These are phyloP conservation scores for Sphaerulina populicola DNA, from an alignment of 2,329 filamentous ascomycete species.

Conservation along the genomic window DNA sequence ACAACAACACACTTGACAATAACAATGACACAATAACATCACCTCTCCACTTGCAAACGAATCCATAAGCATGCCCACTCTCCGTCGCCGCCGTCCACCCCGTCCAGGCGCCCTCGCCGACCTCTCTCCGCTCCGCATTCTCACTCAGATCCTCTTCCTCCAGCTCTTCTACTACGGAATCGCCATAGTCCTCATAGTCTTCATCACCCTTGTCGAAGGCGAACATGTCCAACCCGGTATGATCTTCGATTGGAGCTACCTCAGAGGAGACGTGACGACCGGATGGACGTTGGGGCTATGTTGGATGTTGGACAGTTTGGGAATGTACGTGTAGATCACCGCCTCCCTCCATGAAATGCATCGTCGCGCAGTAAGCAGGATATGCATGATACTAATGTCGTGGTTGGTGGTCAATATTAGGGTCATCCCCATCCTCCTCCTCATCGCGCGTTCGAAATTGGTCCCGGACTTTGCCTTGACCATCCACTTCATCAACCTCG, in stretches of 20 bases:
- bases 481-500: slow-evolving; percentile 71
- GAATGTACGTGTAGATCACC: slow-evolving; percentile 46
- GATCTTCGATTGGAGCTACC: slow-evolving; percentile 54
- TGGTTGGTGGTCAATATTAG: slow-evolving; percentile 46
- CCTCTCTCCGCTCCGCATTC: slow-evolving; percentile 58
- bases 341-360: too few relatives aligned
- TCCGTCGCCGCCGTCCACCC: slow-evolving; percentile 52
- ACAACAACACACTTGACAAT: too few relatives aligned
- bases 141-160: slow-evolving; percentile 57
- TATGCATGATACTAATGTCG: background rate
- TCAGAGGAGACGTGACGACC: slow-evolving; percentile 59
- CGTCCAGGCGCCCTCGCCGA: slow-evolving; percentile 58
- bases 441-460: slow-evolving; percentile 84
- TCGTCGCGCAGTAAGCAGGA: too few relatives aligned
- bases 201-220: slow-evolving; percentile 59
- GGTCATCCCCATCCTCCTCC: slow-evolving; percentile 69
- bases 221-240: slow-evolving; percentile 51
- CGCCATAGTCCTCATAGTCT: slow-evolving; percentile 55
- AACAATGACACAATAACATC: too few relatives aligned
- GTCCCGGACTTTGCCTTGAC: slow-evolving; percentile 92
- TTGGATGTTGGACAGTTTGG: slow-evolving; percentile 58
- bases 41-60: too few relatives aligned
- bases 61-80: slow-evolving; percentile 1
- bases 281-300: slow-evolving; percentile 62
- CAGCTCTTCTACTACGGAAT: slow-evolving; percentile 57